Conservation (phyloP, 805 yeast genomes). For the Teunomyces aglyptinius region DNA sequence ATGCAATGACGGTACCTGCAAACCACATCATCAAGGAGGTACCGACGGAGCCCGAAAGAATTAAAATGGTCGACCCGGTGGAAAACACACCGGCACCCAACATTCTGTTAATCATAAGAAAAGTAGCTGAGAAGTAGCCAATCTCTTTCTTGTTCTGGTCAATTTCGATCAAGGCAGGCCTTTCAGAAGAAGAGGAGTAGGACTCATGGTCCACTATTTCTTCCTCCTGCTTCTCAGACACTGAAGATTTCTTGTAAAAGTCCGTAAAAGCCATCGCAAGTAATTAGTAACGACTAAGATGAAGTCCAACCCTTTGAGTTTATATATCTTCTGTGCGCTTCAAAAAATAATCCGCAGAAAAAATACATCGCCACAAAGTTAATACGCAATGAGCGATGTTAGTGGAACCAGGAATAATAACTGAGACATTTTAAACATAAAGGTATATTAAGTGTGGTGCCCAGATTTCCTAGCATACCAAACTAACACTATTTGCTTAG, state of each 20-base stretch:
- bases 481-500: too few relatives aligned
- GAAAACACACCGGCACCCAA: conserved; percentile 75
- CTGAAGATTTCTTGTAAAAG: conserved; percentile 8
- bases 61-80: conserved; percentile 62
- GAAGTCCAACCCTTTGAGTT: neutral
- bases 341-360: conserved; percentile 4
- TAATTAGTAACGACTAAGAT: neutral
- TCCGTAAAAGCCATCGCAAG: conserved; percentile 10
- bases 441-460: neutral
- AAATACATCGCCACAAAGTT: conserved; percentile 4
- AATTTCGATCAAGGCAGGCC: conserved; percentile 30
- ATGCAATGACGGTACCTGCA: conserved; percentile 68
- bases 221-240: conserved; percentile 1
- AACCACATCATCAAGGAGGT: conserved; percentile 70
- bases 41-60: conserved; percentile 67
- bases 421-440: too few relatives aligned
- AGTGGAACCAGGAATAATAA: too few relatives aligned
- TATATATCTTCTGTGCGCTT: conserved; percentile 1
- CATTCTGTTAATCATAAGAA: conserved; percentile 62
- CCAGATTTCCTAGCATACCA: neutral
- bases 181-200: conserved; percentile 14
- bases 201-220: conserved; percentile 3
- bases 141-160: conserved; percentile 46
- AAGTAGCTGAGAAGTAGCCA: conserved; percentile 45
- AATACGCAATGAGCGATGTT: neutral